phyloP scores from a whole-genome alignment of 2,329 filamentous ascomycete genomes.

The Lachnellula cervina region DNA sequence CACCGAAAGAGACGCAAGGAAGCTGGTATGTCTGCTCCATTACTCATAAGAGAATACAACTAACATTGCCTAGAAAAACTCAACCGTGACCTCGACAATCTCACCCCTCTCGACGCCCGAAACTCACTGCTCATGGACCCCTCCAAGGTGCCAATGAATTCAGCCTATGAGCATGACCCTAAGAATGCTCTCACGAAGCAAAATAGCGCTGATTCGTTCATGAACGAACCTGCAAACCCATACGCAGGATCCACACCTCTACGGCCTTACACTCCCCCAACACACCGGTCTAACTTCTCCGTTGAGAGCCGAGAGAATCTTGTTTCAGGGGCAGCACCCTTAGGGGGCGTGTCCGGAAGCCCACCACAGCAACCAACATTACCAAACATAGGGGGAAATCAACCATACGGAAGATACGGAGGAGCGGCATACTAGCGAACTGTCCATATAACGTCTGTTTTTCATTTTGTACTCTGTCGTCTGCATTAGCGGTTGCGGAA shows the following conservation, averaged over 20 bases:
- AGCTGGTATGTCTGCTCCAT: slow-evolving; percentile 62
- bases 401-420: slow-evolving; percentile 21
- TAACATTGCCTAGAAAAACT: slow-evolving; percentile 58
- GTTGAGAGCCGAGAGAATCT: slow-evolving; percentile 21
- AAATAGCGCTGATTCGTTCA: slow-evolving; percentile 21
- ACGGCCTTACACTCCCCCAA: slow-evolving; percentile 15
- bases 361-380: slow-evolving; percentile 18
- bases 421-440: slow-evolving; percentile 24
- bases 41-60: slow-evolving; percentile 9
- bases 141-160: slow-evolving; percentile 13
- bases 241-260: slow-evolving; percentile 24
- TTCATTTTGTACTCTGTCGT: background rate
- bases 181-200: slow-evolving; percentile 19
- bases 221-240: slow-evolving; percentile 28
- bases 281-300: slow-evolving; percentile 7
- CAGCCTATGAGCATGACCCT: slow-evolving; percentile 18
- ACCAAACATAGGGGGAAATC: slow-evolving; percentile 12
- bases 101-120: slow-evolving; percentile 82
- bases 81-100: slow-evolving; percentile 70
- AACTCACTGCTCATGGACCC: slow-evolving; percentile 65
- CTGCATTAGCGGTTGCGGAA: background rate
- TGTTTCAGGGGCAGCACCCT: slow-evolving; percentile 21
- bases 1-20: slow-evolving; percentile 86
- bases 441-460: slow-evolving; percentile 8
- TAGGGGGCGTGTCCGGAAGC: slow-evolving; percentile 18